Conservation (phyloP, 2,329 filamentous ascomycete species). For the Colletotrichum higginsianum region DNA sequence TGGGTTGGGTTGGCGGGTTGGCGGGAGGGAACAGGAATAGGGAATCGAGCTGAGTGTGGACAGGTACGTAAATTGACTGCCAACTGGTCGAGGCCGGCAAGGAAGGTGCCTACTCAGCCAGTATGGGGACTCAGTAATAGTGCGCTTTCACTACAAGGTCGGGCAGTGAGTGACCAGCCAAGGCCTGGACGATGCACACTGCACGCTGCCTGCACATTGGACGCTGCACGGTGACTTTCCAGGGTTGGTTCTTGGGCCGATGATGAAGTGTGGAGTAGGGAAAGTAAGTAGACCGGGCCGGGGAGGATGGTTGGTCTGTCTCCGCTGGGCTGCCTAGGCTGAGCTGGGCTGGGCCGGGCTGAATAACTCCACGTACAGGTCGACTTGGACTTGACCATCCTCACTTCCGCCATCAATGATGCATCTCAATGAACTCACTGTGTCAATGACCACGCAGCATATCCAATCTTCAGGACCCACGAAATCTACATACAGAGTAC, state of each 20-base stretch:
- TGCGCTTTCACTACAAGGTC: background rate
- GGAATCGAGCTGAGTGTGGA: constrained; percentile 30
- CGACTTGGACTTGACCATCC: background rate
- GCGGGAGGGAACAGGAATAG: constrained; percentile 10
- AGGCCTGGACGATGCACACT: constrained; percentile 18
- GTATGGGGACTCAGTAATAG: no score
- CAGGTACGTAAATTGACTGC: constrained; percentile 10
- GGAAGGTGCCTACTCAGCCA: constrained; percentile 12
- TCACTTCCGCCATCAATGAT: background rate
- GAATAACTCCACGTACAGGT: background rate
- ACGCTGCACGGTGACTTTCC: constrained; percentile 2
- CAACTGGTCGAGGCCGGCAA: constrained; percentile 20
- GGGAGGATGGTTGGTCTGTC: constrained; percentile 1
- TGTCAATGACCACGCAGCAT: background rate
- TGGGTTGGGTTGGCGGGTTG: constrained; percentile 22
- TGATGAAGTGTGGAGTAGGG: constrained; percentile 31
- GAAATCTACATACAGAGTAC: background rate
- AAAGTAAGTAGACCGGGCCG: constrained; percentile 15
- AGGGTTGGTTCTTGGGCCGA: constrained; percentile 18
- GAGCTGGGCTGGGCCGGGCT: background rate
- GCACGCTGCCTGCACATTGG: background rate
- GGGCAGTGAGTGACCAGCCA: constrained; percentile 18
- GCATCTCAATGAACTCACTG: no score
- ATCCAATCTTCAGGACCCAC: background rate
- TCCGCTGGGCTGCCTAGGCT: background rate